Base-by-base conservation (phyloP, 2,329 filamentous ascomycete genomes). In the Xylaria sp. region DNA sequence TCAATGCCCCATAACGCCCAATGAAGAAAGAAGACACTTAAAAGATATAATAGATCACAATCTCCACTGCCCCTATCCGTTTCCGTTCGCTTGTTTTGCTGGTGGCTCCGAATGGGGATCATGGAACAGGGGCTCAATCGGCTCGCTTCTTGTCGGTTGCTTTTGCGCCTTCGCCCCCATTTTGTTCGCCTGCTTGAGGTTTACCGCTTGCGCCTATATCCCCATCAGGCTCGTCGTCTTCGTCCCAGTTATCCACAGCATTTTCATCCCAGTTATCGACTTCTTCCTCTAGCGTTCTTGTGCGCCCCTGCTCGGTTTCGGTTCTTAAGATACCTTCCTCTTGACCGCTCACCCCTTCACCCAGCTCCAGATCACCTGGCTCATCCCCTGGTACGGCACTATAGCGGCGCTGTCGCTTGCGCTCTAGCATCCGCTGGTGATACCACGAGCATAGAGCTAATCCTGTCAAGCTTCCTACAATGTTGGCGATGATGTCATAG, bases 181-280 rank as follows among this genome's bases (percentile, higher is more conserved):
- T 75, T 39, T 71, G 64, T n/a, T 76, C 76, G 34, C 67, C 60
- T 46, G 70, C 68, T 53, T 77, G 77, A 12, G 69, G 69, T 43
- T 75, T 77, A 57, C 65, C 69, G 30, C 72, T 65, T 9, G 58
- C 41, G 23, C 72, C 75, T 65, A 75, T 72, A 43, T 74, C 74
- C 13, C 76, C 78, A 4, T 77, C 78, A 0, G 76, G 76, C 20
- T 75, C 77, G 28, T 85, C 84, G 8, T 83, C 84, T n/a, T 86
- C 85, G 32, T 86, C 86, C 70, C 70, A 71, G 12, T 84, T 81
- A 71, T 89, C 87, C 20, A 82, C 80, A 2, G 84, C 86, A 70
- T 97, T 96, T 81, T 97, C 94, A 76, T 97, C 94, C 94, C 94
- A 97, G 73, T 95, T 93, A 77, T 97, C 94, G 8, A 97, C 87